A percentile compares a stretch with the other conserved stretches of the same genome.
These are phyloP conservation scores for Salix brachista DNA, from an alignment of 345 rosid species.

Conservation along the genomic window DNA sequence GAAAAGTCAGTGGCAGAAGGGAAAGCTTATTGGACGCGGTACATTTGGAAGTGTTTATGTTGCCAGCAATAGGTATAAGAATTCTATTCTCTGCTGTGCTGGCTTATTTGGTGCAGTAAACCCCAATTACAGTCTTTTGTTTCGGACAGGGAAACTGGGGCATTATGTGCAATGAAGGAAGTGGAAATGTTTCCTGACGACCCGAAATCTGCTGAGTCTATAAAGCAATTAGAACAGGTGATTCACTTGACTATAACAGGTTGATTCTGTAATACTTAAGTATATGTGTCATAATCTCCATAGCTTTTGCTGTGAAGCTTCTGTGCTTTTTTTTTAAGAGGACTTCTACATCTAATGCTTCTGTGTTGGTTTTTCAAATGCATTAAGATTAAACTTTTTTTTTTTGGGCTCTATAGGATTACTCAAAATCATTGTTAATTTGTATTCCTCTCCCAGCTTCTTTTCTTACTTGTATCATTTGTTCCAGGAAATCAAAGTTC, in stretches of 20 bases:
- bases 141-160: constrained; percentile 78
- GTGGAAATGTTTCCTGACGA: constrained; percentile 89
- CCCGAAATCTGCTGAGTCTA: constrained; percentile 77
- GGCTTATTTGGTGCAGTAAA: constrained; percentile 4
- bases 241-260: neutral
- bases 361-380: neutral
- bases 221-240: constrained; percentile 90
- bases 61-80: constrained; percentile 70
- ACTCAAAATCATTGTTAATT: neutral
- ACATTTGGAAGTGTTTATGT: constrained; percentile 96
- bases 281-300: neutral
- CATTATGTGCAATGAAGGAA: constrained; percentile 97
- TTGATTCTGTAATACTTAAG: neutral
- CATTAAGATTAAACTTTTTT: neutral
- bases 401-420: neutral
- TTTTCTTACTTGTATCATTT: constrained; percentile 15
- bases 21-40: constrained; percentile 97
- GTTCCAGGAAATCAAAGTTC: constrained; percentile 84
- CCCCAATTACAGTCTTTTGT: constrained; percentile 17
- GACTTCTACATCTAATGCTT: neutral
- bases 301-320: neutral
- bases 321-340: neutral
- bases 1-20: constrained; percentile 80
- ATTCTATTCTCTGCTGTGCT: constrained; percentile 8
- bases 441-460: neutral